phyloP scores from a whole-genome alignment of 176 grass and related monocot genomes.

The Raddia guianensis region DNA sequence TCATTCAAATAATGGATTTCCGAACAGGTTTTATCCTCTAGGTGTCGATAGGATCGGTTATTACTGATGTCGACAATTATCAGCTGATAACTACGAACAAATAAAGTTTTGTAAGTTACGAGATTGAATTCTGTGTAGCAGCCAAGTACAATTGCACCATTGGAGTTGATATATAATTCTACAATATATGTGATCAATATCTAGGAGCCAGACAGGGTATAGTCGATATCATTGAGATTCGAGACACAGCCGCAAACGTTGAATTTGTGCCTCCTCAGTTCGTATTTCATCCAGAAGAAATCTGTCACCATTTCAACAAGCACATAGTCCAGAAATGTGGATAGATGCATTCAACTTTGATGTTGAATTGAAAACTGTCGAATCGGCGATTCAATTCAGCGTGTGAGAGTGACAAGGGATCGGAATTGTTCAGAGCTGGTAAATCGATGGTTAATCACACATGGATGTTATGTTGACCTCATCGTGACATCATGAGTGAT shows the following conservation, averaged over 20 bases:
- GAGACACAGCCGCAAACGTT: not conserved
- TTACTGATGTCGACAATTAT: no score
- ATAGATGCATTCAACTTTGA: not conserved
- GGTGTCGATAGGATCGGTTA: no score
- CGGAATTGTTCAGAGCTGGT: not conserved
- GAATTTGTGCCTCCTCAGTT: not conserved
- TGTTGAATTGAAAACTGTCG: not conserved
- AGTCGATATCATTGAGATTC: not conserved
- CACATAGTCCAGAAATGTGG: not conserved
- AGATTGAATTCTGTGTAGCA: no score
- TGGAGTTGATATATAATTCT: no score
- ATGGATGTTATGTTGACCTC: not conserved
- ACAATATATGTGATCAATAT: no score
- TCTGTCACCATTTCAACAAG: not conserved
- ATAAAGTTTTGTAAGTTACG: no score
- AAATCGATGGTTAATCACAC: not conserved
- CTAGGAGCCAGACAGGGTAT: no score
- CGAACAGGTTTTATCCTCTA: no score
- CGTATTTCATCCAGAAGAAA: not conserved
- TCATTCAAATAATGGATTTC: no score
- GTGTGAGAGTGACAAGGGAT: not conserved
- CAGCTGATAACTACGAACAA: no score
- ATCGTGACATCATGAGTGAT: conserved; percentile 28
- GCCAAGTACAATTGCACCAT: no score
- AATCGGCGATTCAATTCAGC: not conserved